phyloP scores from a whole-genome alignment of 78 protist genomes.

The Dictyostelium firmibasis region DNA sequence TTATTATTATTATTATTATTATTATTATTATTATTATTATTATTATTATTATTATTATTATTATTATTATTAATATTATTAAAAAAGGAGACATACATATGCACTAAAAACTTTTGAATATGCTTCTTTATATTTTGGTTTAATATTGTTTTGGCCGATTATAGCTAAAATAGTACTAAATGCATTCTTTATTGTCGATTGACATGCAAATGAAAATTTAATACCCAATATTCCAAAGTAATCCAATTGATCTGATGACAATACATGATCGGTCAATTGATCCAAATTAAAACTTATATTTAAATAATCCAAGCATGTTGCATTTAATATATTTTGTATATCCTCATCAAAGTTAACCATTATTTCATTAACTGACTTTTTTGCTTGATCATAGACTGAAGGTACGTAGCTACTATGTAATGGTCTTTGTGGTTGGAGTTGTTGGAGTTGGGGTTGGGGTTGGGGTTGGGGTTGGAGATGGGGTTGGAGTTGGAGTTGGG shows the following conservation, averaged over 20 bases:
- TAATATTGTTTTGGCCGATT: background rate
- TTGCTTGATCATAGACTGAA: background rate
- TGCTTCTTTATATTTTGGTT: background rate
- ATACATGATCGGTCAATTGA: background rate
- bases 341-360: background rate
- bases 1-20: background rate
- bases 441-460: background rate
- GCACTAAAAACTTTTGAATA: background rate
- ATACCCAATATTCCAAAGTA: background rate
- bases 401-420: background rate
- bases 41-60: background rate
- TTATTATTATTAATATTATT: too few species aligned
- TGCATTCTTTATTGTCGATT: background rate
- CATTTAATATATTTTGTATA: background rate
- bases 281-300: background rate
- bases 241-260: background rate
- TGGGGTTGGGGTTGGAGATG: background rate
- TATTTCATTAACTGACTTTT: background rate
- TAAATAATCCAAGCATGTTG: background rate
- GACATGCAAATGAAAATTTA: background rate
- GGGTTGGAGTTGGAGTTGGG: background rate
- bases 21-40: background rate
- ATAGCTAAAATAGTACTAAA: background rate
- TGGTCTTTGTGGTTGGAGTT: background rate
- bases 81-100: background rate